These are phyloP conservation scores for Spirogloea muscicola DNA, from an alignment of 139 green algal species.

Conservation along the genomic window DNA sequence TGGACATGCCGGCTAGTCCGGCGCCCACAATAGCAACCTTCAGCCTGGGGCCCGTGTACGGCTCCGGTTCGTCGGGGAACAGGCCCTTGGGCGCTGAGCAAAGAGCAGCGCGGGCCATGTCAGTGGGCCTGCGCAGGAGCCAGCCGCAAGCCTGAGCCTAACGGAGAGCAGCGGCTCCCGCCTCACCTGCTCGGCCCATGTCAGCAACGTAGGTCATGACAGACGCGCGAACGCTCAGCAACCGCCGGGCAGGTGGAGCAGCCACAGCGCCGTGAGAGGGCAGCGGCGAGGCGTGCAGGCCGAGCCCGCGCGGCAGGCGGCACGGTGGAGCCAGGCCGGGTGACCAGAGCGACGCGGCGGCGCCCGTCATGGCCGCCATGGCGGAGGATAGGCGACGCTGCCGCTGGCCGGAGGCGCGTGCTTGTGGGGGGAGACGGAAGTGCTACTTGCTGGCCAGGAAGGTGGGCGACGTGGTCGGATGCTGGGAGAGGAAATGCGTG, in stretches of 20 bases:
- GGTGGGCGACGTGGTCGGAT: too few relatives aligned
- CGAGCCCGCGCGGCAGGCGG: too few relatives aligned
- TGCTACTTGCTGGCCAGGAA: too few relatives aligned
- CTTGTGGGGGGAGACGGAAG: too few relatives aligned
- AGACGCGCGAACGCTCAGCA: not conserved
- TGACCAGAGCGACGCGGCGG: too few relatives aligned
- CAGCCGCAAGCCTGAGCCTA: not conserved
- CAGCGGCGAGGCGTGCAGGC: too few relatives aligned
- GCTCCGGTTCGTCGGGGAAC: slow-evolving; percentile 38
- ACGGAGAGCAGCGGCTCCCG: not conserved
- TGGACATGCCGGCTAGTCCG: slow-evolving; percentile 73
- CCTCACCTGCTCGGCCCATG: slow-evolving; percentile 5
- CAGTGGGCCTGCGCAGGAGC: not conserved
- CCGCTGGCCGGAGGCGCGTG: too few relatives aligned
- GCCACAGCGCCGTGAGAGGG: not conserved
- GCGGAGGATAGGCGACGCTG: too few relatives aligned
- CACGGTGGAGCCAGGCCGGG: too few relatives aligned
- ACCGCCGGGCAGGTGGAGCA: not conserved
- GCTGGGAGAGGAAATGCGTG: too few relatives aligned
- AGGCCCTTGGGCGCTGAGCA: slow-evolving; percentile 11
- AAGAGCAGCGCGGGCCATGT: not conserved
- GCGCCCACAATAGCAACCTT: slow-evolving; percentile 47
- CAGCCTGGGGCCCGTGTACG: slow-evolving; percentile 34
- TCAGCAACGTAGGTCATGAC: slow-evolving; percentile 13
- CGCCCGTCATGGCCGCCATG: too few relatives aligned